Evolutionary conservation across 2,329 filamentous ascomycete species (phyloP).

Genomic region (Penicillium sp.): DNA sequence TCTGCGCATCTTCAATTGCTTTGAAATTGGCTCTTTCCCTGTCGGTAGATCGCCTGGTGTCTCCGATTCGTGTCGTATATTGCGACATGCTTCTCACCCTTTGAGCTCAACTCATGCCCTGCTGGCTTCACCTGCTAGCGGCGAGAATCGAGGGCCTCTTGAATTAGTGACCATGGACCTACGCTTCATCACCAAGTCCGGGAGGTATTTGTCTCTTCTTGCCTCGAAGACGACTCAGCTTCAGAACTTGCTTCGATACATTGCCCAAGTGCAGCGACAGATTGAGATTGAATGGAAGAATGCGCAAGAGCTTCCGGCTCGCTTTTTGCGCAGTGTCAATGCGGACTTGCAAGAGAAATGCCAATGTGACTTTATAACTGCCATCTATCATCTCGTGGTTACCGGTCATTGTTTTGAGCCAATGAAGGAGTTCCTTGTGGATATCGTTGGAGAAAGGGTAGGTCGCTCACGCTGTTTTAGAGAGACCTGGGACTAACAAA

Average conservation of each 20-base stretch:
- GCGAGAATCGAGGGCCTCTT: constrained; percentile 43
- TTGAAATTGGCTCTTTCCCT: constrained; percentile 67
- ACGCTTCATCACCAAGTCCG: constrained; percentile 73
- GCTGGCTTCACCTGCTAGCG: constrained; percentile 49
- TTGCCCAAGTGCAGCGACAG: constrained; percentile 76
- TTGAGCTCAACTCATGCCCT: constrained; percentile 75
- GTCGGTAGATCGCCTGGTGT: constrained; percentile 42
- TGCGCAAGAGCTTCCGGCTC: constrained; percentile 72
- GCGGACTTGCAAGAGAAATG: constrained; percentile 70
- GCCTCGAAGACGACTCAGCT: constrained; percentile 84
- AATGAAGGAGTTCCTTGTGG: constrained; percentile 84
- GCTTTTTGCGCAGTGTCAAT: constrained; percentile 76
- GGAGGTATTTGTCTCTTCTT: constrained; percentile 78
- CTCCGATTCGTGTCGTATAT: constrained; percentile 42
- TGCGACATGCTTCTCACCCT: constrained; percentile 70
- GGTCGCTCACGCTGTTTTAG: constrained; percentile 26
- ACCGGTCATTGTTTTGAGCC: constrained; percentile 77
- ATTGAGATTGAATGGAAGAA: constrained; percentile 82
- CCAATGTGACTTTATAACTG: constrained; percentile 68
- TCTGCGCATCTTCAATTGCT: constrained; percentile 81
- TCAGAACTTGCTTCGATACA: constrained; percentile 82
- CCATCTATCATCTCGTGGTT: constrained; percentile 79
- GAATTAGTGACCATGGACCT: constrained; percentile 77
- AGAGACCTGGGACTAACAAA: constrained; percentile 9
- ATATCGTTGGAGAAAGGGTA: constrained; percentile 77